Evolutionary conservation across 106 monocot species (phyloP), one percentile per base, ranked within the genome.

Genomic region (Hemerocallis citrina): DNA sequence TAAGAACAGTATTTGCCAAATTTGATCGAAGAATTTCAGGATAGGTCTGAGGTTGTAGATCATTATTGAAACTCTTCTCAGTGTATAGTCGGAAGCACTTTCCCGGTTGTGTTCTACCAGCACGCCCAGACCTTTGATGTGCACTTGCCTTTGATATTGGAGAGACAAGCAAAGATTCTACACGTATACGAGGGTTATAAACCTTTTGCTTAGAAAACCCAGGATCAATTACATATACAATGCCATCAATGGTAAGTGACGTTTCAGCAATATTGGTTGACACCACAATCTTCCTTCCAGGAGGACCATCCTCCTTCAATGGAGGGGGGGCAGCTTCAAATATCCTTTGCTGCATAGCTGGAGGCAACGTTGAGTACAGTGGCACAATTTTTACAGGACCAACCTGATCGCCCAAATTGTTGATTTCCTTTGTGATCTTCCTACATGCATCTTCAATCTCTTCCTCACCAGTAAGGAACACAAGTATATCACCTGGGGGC

Each of bases 201-300:
- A 90, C 79, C 33, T 85, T 89, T 51, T 81, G 85, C 50, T 90
- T 90, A 6, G 89, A 85, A 51, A 85, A 90, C 3, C 85, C 89
- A 13, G 85, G 85, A 72, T 90, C 89, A 49, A 90, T 81, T 21
- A 90, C 89, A 73, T 82, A 90, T 59, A 85, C 78, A 22, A 90
- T 90, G 24, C 89, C 89, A 68, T 90, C 89, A 43, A 90, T 90
- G 7, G 89, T 79, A 40, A 90, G 50, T 24, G 89, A 90, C 21
- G 89, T 81, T 62, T 90, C 89, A 16, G 89, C 85, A 74, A 85
- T 90, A 41, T 90, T 85, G 0, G 89, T 90, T 2, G 89, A 85
- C 13, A 82, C 75, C 9, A 90, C 89, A 67, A 90, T 81, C 59
- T 90, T 90, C 66, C 89, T 75, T 22, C 89, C 89, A 60, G 81